A percentile compares a stretch with the other conserved stretches of the same genome.
Conservation (phyloP, 1,284 basidiomycete genomes). For the Sanghuangporus baumii region DNA sequence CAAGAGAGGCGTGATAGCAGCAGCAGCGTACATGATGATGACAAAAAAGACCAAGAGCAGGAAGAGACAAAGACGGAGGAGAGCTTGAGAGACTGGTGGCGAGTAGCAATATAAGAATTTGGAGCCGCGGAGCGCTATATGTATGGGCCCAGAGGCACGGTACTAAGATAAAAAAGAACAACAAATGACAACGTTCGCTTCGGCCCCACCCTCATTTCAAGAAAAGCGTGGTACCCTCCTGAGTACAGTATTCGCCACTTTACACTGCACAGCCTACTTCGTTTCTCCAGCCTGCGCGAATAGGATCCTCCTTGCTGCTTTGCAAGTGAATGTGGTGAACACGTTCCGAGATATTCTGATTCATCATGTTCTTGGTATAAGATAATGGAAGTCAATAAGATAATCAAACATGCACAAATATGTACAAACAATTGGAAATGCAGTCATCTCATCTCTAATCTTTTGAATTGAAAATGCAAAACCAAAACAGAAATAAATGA, state of each 20-base stretch:
- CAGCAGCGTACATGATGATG: constrained; percentile 28
- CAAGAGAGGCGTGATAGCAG: constrained; percentile 36
- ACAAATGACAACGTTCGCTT: neutral
- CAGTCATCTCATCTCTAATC: too few relatives aligned
- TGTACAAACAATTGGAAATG: neutral
- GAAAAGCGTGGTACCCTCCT: neutral
- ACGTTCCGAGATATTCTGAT: too few relatives aligned
- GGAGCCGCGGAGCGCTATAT: neutral
- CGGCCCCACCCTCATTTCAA: neutral
- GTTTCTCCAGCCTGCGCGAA: too few relatives aligned
- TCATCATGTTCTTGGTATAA: too few relatives aligned
- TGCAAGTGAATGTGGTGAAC: too few relatives aligned
- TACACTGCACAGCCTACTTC: neutral
- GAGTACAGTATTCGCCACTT: neutral
- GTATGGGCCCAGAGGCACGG: neutral
- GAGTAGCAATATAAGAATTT: neutral
- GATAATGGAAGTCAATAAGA: too few relatives aligned
- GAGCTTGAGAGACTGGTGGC: neutral
- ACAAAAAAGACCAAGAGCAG: neutral
- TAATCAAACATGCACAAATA: neutral
- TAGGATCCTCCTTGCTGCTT: too few relatives aligned
- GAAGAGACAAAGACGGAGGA: neutral
- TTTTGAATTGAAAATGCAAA: neutral
- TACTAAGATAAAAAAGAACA: neutral
- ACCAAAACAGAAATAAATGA: neutral